These are phyloP conservation scores for Trichoderma hamatum DNA, from an alignment of 2,329 filamentous ascomycete species.

Conservation along the genomic window DNA sequence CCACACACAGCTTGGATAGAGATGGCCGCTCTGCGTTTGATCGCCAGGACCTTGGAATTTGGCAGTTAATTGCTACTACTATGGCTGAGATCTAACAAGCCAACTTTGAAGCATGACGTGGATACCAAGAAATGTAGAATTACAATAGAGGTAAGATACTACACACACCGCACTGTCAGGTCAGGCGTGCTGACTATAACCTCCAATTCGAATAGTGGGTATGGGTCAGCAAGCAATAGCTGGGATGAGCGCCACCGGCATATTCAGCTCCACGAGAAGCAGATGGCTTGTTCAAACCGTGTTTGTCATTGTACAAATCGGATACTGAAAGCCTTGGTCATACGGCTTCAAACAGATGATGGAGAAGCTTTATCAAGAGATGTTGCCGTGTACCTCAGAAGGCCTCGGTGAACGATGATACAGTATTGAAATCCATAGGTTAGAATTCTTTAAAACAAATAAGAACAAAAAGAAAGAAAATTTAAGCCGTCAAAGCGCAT, in stretches of 20 bases:
- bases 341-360: neutral
- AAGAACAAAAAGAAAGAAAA: neutral
- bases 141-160: neutral
- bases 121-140: neutral
- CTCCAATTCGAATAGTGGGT: neutral
- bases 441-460: neutral
- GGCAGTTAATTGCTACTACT: neutral
- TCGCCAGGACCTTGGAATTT: neutral
- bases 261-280: no score
- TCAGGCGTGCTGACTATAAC: neutral
- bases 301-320: neutral
- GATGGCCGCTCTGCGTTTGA: no score
- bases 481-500: neutral
- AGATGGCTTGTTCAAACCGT: neutral
- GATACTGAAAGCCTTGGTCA: neutral
- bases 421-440: neutral
- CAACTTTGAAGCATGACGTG: neutral
- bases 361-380: neutral
- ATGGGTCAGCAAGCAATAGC: neutral
- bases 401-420: neutral
- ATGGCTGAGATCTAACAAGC: neutral
- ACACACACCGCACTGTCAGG: neutral
- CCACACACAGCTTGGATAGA: neutral
- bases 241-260: neutral
- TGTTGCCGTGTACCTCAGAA: neutral